Conservation (phyloP, 352 stramenopile genomes). For the Phytopythium helicoides region DNA sequence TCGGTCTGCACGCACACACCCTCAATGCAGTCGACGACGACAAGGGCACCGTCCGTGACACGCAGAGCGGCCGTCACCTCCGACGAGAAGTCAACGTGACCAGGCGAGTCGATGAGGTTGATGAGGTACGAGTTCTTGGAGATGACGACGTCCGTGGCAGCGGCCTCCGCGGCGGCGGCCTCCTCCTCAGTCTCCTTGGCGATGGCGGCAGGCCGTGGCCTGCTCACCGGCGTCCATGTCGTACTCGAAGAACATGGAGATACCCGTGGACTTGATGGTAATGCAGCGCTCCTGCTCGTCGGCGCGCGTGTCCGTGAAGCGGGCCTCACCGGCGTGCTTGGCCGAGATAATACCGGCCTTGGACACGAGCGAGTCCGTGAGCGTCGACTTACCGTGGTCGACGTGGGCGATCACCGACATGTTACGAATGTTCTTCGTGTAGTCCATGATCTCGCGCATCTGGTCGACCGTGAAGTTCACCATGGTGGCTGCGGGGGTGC, state of each 20-base stretch:
- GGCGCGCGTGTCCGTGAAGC: constrained; percentile 99
- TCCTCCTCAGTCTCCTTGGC: constrained; percentile 53
- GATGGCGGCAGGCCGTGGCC: constrained; percentile 61
- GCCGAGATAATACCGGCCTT: constrained; percentile 99
- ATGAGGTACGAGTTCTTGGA: constrained; percentile 98
- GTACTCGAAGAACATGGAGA: constrained; percentile 99
- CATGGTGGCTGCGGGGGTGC: constrained; percentile 47
- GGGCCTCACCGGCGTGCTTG: constrained; percentile 97
- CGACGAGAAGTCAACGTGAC: constrained; percentile 99
- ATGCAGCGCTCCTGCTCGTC: constrained; percentile 99
- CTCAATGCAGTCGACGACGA: constrained; percentile 99
- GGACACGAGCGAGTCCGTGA: constrained; percentile 98
- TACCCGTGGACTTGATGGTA: constrained; percentile 99
- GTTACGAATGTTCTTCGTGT: constrained; percentile 99
- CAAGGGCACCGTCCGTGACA: constrained; percentile 99
- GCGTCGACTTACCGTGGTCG: constrained; percentile 99
- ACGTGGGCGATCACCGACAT: constrained; percentile 99
- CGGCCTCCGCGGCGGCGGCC: constrained; percentile 17
- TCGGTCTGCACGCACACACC: constrained; percentile 99
- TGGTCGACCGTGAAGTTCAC: constrained; percentile 99
- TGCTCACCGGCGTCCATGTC: constrained; percentile 94
- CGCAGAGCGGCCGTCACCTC: constrained; percentile 99
- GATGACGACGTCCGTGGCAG: constrained; percentile 81
- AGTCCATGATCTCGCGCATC: constrained; percentile 98
- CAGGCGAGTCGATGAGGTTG: constrained; percentile 99